phyloP scores from a whole-genome alignment of 306 rosid genomes.

The Prunus mongolica region DNA sequence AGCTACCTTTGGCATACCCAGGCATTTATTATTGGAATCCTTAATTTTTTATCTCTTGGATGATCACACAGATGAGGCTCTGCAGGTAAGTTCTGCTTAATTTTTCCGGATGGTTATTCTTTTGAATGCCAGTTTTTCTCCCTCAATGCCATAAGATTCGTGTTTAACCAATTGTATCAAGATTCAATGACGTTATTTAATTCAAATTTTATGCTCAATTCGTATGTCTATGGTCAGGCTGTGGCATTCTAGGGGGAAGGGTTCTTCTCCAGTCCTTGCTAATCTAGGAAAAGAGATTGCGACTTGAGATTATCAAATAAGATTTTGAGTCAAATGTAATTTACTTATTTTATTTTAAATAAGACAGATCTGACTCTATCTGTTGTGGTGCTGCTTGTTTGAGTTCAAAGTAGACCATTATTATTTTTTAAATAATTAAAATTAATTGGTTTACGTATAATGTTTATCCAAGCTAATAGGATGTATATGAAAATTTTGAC shows the following conservation, averaged over 20 bases:
- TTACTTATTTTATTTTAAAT: neutral
- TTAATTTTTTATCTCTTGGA: slow-evolving; percentile 80
- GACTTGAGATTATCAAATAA: neutral
- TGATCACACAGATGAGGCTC: slow-evolving; percentile 76
- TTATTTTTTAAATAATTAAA: neutral
- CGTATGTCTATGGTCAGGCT: neutral
- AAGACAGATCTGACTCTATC: neutral
- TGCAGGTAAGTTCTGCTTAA: slow-evolving; percentile 52
- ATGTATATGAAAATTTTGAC: neutral
- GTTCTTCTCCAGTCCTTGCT: neutral
- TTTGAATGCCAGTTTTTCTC: slow-evolving; percentile 10
- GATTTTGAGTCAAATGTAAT: neutral
- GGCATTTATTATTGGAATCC: slow-evolving; percentile 79
- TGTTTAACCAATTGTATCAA: slow-evolving; percentile 14
- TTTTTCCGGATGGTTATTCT: slow-evolving; percentile 13
- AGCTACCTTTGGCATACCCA: slow-evolving; percentile 64
- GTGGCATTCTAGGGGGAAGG: neutral
- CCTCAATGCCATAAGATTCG: neutral
- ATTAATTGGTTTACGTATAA: neutral
- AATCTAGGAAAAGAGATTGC: neutral
- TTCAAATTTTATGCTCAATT: neutral
- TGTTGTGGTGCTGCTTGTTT: neutral
- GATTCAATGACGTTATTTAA: slow-evolving; percentile 6
- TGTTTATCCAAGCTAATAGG: neutral
- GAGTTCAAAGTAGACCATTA: neutral